phyloP scores from a whole-genome alignment of 1,139 yeast species.

The Blastobotrys arbuscula region DNA sequence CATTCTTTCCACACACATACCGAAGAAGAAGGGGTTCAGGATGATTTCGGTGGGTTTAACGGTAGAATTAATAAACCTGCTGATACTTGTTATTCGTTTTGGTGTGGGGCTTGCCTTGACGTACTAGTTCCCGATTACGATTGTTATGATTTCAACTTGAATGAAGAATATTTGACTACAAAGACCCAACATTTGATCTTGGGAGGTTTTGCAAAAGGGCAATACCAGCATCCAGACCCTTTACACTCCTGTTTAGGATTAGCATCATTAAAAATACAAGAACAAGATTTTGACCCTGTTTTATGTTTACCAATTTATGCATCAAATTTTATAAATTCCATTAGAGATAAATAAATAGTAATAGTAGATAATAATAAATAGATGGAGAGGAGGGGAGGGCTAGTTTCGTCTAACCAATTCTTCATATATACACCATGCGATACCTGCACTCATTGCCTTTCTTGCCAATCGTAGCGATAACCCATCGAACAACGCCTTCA shows the following conservation, averaged over 20 bases:
- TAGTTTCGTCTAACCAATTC: constrained; percentile 48
- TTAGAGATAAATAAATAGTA: neutral
- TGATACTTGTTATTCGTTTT: constrained; percentile 91
- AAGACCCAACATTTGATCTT: constrained; percentile 56
- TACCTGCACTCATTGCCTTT: constrained; percentile 88
- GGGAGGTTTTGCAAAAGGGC: constrained; percentile 81
- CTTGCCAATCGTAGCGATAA: constrained; percentile 72
- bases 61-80: constrained; percentile 81
- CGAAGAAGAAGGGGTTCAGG: constrained; percentile 34
- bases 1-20: constrained; percentile 25
- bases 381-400: neutral
- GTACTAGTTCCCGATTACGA: constrained; percentile 36
- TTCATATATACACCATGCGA: constrained; percentile 95
- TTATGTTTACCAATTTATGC: constrained; percentile 23
- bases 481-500: constrained; percentile 69
- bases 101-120: constrained; percentile 65
- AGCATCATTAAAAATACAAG: constrained; percentile 32
- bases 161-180: constrained; percentile 46
- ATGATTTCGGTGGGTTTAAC: constrained; percentile 74
- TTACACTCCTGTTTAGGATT: constrained; percentile 39
- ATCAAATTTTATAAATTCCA: constrained; percentile 11
- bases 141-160: constrained; percentile 36
- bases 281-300: constrained; percentile 23
- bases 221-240: constrained; percentile 53
- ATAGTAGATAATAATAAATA: neutral